phyloP scores from a whole-genome alignment of 75 land plant species.

The Picea sitchensis region DNA sequence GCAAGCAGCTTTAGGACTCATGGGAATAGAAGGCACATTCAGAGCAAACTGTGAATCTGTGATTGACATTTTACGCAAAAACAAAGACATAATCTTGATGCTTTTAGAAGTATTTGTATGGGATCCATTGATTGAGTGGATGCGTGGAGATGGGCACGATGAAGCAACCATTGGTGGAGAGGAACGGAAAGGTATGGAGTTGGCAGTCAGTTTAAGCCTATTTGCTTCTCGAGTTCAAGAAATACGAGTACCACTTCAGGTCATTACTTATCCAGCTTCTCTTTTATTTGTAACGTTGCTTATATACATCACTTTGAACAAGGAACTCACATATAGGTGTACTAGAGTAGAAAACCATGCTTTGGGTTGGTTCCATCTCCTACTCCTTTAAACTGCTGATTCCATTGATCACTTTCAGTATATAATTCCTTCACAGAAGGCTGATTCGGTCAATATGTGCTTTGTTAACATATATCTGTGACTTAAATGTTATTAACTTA shows the following conservation, averaged over 20 bases:
- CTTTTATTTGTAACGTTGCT: not conserved
- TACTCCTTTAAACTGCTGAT: not conserved
- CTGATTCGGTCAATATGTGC: not conserved
- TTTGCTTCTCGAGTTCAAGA: constrained; percentile 96
- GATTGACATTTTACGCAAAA: constrained; percentile 64
- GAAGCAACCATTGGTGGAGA: constrained; percentile 94
- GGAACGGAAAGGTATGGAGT: constrained; percentile 96
- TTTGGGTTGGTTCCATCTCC: not conserved
- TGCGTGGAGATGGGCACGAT: constrained; percentile 88
- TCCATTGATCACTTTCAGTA: not conserved
- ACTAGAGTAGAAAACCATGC: not conserved
- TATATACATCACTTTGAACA: not conserved
- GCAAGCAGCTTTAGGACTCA: constrained; percentile 86
- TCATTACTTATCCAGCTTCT: constrained; percentile 14
- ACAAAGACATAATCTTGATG: constrained; percentile 91
- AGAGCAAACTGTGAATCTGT: constrained; percentile 90
- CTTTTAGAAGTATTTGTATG: constrained; percentile 93
- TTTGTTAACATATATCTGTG: not conserved
- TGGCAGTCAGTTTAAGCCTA: constrained; percentile 90
- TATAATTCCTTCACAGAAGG: not conserved
- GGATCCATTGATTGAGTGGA: constrained; percentile 99
- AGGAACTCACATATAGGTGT: not conserved
- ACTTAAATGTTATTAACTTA: not conserved
- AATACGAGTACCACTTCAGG: constrained; percentile 94
- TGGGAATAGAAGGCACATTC: constrained; percentile 88